Evolutionary conservation across 2,329 filamentous ascomycete genomes (phyloP).

Genomic region (Colletotrichum sp.): DNA sequence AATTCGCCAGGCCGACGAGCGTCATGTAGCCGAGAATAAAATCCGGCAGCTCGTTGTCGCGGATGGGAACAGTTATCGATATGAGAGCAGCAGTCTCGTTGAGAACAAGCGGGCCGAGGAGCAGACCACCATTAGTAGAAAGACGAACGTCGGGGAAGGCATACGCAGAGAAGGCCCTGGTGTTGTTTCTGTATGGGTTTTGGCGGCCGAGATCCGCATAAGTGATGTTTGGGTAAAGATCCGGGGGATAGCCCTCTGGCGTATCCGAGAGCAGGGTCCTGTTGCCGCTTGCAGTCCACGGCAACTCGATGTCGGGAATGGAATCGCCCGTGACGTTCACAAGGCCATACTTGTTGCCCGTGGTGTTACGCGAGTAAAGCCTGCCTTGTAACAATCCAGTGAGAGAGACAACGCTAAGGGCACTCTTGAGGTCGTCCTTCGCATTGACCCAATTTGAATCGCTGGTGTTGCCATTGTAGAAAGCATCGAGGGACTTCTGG

Average conservation of each 20-base stretch:
- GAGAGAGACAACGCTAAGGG: conserved; percentile 66
- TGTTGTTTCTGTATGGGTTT: conserved; percentile 45
- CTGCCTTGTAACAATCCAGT: conserved; percentile 70
- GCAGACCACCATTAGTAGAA: conserved; percentile 60
- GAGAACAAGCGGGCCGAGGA: conserved; percentile 77
- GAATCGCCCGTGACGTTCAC: conserved; percentile 66
- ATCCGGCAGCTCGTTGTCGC: conserved; percentile 64
- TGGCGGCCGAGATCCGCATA: conserved; percentile 54
- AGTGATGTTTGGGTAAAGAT: conserved; percentile 80
- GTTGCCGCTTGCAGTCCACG: conserved; percentile 64
- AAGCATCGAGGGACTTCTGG: conserved; percentile 56
- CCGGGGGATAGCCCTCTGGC: conserved; percentile 70
- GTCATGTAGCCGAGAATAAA: conserved; percentile 86
- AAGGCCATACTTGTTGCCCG: conserved; percentile 60
- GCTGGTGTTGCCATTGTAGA: conserved; percentile 61
- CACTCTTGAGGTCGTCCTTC: conserved; percentile 70
- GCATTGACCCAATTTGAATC: conserved; percentile 66
- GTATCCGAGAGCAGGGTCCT: conserved; percentile 65
- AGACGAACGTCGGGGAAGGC: conserved; percentile 58
- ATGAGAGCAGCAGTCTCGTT: conserved; percentile 78
- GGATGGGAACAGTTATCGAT: conserved; percentile 81
- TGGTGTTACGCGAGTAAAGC: conserved; percentile 74
- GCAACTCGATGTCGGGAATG: conserved; percentile 61
- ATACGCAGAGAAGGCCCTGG: conserved; percentile 48
- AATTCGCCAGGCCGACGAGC: conserved; percentile 71